A percentile compares a stretch with the other conserved stretches of the same genome.
These are phyloP conservation scores for Kwoniella botswanensis DNA, from an alignment of 768 basidiomycete species.

Conservation along the genomic window DNA sequence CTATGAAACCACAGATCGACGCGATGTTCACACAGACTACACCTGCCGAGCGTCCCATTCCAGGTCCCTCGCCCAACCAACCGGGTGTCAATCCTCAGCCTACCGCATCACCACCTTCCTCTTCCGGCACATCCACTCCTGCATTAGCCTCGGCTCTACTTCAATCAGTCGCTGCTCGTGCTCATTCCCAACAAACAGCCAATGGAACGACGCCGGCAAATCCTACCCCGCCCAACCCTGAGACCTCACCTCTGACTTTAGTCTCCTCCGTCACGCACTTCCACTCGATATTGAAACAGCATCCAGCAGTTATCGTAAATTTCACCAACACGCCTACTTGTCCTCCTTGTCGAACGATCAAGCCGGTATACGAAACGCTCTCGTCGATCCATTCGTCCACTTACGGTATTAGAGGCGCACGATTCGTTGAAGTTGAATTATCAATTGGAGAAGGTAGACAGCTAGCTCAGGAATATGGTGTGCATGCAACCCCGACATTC, in stretches of 20 bases:
- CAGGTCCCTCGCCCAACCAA: conserved; percentile 16
- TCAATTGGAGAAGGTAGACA: conserved; percentile 68
- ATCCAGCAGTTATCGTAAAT: conserved; percentile 76
- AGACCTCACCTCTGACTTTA: conserved; percentile 35
- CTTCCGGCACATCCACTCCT: conserved; percentile 58
- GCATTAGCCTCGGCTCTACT: conserved; percentile 64
- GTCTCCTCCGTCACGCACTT: conserved; percentile 69
- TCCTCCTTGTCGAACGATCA: conserved; percentile 79
- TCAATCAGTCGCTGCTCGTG: conserved; percentile 51
- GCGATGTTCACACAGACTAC: conserved; percentile 75
- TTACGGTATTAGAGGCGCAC: conserved; percentile 34
- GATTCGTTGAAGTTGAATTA: conserved; percentile 84
- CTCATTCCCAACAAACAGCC: conserved; percentile 37
- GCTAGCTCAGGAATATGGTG: conserved; percentile 69
- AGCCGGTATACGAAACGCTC: conserved; percentile 79
- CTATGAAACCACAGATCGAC: conserved; percentile 88
- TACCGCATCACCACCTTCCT: conserved; percentile 45
- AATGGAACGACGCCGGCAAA: conserved; percentile 38
- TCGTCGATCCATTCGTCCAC: conserved; percentile 65
- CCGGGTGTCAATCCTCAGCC: conserved; percentile 26
- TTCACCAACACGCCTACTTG: conserved; percentile 77
- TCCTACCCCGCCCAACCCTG: conserved; percentile 43
- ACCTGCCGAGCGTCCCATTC: conserved; percentile 60
- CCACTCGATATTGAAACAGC: conserved; percentile 67
- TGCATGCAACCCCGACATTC: conserved; percentile 85